A percentile compares a stretch with the other conserved stretches of the same genome.
These are phyloP conservation scores for Wickerhamiella azymoides DNA, from an alignment of 805 yeast genomes.

Conservation along the genomic window DNA sequence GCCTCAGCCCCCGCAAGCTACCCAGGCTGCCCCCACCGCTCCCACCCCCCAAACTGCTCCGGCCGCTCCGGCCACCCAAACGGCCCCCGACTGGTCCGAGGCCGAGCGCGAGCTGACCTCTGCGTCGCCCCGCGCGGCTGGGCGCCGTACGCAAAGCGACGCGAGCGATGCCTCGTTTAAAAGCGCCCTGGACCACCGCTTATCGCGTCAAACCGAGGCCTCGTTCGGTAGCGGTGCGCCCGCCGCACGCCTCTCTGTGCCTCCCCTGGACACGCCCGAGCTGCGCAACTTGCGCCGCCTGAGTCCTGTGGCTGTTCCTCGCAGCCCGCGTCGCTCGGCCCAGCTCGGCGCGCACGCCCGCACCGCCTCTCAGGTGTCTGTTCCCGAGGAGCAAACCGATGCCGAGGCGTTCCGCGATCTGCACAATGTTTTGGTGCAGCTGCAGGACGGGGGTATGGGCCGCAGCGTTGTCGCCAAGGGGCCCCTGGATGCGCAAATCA, in stretches of 20 bases:
- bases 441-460: slow-evolving; percentile 65
- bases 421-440: slow-evolving; percentile 54
- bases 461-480: slow-evolving; percentile 41
- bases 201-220: too few species aligned
- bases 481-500: slow-evolving; percentile 42
- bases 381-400: not conserved
- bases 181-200: slow-evolving; percentile 1
- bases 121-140: not conserved
- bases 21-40: not conserved
- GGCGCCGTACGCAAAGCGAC: not conserved
- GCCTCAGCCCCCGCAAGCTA: not conserved
- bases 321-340: not conserved
- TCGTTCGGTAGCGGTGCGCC: too few species aligned
- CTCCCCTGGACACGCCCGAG: not conserved
- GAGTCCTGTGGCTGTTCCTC: not conserved
- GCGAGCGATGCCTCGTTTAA: not conserved
- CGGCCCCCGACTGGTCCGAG: too few species aligned
- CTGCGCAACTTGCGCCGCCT: not conserved
- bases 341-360: not conserved
- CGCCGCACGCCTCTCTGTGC: not conserved
- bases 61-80: too few species aligned
- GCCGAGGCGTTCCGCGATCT: slow-evolving; percentile 29
- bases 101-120: not conserved
- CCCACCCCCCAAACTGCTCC: too few species aligned
- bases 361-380: not conserved